These are phyloP conservation scores for Purpureocillium lavendulum DNA, from an alignment of 2,329 filamentous ascomycete genomes.

Conservation along the genomic window DNA sequence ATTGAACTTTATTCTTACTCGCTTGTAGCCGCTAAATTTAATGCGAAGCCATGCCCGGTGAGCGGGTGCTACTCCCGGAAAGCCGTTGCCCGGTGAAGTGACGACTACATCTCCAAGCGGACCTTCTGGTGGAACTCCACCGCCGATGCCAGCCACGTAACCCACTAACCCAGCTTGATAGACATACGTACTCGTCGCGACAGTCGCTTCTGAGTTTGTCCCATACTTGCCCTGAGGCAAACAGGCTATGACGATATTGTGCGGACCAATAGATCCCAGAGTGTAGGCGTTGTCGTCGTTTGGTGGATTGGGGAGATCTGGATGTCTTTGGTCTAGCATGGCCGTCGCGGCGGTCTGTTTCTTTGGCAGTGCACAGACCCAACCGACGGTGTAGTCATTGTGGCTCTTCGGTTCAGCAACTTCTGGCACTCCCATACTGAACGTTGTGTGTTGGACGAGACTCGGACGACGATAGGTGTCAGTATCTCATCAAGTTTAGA, in stretches of 20 bases:
- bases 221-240: conserved; percentile 23
- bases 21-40: no score
- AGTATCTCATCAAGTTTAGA: no score
- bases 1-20: no score
- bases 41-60: no score
- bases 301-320: background rate
- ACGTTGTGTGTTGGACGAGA: background rate
- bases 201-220: conserved; percentile 16
- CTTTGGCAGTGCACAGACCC: conserved; percentile 13
- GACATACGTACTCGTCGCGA: conserved; percentile 22
- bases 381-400: conserved; percentile 15
- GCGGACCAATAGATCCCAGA: conserved; percentile 15
- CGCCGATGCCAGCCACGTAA: conserved; percentile 13
- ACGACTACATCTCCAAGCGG: conserved; percentile 14
- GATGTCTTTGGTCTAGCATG: conserved; percentile 12
- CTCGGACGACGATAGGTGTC: no score
- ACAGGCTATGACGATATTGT: conserved; percentile 21
- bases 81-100: conserved; percentile 1
- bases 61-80: conserved; percentile 7
- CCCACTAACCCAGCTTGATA: conserved; percentile 7
- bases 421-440: conserved; percentile 2
- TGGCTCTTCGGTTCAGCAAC: background rate
- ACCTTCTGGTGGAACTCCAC: conserved; percentile 8
- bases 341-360: conserved; percentile 11
- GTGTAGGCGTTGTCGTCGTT: conserved; percentile 14